Conservation (phyloP, 108 stramenopile species). For the Nitzschia palea region DNA sequence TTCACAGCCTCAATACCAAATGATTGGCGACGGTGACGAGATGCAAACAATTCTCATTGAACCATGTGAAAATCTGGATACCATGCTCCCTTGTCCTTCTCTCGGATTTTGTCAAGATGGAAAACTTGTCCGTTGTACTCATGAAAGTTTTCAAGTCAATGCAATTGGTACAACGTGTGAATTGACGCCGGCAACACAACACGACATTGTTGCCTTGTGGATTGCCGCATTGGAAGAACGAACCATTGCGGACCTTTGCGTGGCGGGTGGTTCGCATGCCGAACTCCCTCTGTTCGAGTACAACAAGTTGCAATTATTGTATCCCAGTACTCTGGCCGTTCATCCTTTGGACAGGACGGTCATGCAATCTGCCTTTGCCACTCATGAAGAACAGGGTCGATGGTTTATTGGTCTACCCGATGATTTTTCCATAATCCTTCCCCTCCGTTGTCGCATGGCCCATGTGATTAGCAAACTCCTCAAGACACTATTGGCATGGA, state of each 20-base stretch:
- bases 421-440: not conserved
- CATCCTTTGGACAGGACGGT: not conserved
- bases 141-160: constrained; percentile 6
- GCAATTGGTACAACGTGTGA: constrained; percentile 3
- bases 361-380: not conserved
- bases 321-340: constrained; percentile 1
- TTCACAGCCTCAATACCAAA: not conserved
- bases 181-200: not conserved
- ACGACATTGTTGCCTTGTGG: not conserved
- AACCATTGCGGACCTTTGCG: constrained; percentile 11
- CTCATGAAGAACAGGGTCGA: constrained; percentile 6
- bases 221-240: not conserved
- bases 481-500: not conserved
- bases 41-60: not conserved
- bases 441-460: constrained; percentile 7
- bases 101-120: constrained; percentile 21
- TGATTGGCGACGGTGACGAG: too few relatives aligned
- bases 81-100: constrained; percentile 4
- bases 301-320: constrained; percentile 2
- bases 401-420: constrained; percentile 21
- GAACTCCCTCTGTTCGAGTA: constrained; percentile 10
- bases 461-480: not conserved
- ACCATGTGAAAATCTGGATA: not conserved
- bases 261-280: not conserved
- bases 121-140: constrained; percentile 14